phyloP scores from a whole-genome alignment of 257 asterid species.

The Paraleonurus japonicus region DNA sequence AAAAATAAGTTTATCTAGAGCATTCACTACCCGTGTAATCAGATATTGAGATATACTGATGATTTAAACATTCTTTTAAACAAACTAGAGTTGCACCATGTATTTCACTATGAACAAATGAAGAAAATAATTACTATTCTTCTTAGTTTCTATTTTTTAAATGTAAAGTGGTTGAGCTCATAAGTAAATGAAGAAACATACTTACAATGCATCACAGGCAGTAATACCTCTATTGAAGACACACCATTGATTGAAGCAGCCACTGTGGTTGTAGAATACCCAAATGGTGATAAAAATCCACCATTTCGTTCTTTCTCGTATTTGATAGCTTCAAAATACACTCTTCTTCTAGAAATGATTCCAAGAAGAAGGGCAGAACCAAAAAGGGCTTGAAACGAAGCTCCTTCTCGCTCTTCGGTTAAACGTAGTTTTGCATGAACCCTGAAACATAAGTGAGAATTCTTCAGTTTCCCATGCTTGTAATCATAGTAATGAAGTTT shows the following conservation, averaged over 20 bases:
- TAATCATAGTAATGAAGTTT: background rate
- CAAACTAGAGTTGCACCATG: background rate
- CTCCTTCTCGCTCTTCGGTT: constrained; percentile 81
- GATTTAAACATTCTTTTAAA: background rate
- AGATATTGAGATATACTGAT: background rate
- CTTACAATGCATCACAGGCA: constrained; percentile 19
- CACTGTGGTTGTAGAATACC: constrained; percentile 64
- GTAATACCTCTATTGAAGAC: constrained; percentile 75
- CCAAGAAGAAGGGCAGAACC: constrained; percentile 80
- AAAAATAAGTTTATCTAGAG: background rate
- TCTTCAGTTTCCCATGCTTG: constrained; percentile 25
- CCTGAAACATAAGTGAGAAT: constrained; percentile 40
- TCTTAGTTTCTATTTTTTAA: background rate
- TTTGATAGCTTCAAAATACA: constrained; percentile 68
- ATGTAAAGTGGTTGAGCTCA: constrained; percentile 15
- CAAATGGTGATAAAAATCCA: constrained; percentile 86
- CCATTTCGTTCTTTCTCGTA: constrained; percentile 88
- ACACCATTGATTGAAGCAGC: constrained; percentile 69
- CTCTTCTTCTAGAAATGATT: constrained; percentile 76
- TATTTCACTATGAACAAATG: background rate
- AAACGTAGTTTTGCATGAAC: constrained; percentile 69
- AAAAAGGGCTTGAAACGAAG: constrained; percentile 81
- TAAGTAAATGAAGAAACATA: constrained; percentile 18
- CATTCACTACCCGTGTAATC: background rate
- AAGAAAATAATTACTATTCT: background rate